Evolutionary conservation across 2,329 filamentous ascomycete genomes (phyloP).

Genomic region (Trichophyton rubrum): DNA sequence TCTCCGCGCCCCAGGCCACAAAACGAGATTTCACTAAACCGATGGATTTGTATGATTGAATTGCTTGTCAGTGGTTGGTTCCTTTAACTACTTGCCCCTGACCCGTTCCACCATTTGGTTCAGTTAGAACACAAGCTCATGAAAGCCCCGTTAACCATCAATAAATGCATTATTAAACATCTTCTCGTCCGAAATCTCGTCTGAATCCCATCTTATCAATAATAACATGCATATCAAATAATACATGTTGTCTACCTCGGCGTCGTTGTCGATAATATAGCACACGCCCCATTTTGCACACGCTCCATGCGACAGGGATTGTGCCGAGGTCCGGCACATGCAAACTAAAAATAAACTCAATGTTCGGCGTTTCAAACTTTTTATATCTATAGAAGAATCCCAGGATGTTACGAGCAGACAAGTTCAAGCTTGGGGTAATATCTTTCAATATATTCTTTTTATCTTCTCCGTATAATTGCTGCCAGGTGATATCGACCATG

Average conservation of each 20-base stretch:
- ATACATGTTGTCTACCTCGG: too few relatives aligned
- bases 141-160: background rate
- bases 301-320: background rate
- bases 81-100: background rate
- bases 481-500: background rate
- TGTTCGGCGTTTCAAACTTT: background rate
- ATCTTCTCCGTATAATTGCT: background rate
- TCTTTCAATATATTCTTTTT: background rate
- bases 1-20: slow-evolving; percentile 30
- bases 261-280: too few relatives aligned
- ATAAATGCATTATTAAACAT: too few relatives aligned
- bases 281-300: background rate
- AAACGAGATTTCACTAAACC: slow-evolving; percentile 7
- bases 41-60: slow-evolving; percentile 5
- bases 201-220: background rate
- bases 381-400: background rate
- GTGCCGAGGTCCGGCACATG: background rate
- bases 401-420: background rate
- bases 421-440: background rate
- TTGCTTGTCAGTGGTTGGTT: background rate
- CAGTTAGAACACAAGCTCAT: background rate
- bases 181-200: background rate
- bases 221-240: too few relatives aligned
- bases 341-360: background rate
- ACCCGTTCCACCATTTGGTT: background rate